These are phyloP conservation scores for Akanthomyces uredinophilus DNA, from an alignment of 2,329 filamentous ascomycete species.

Conservation along the genomic window DNA sequence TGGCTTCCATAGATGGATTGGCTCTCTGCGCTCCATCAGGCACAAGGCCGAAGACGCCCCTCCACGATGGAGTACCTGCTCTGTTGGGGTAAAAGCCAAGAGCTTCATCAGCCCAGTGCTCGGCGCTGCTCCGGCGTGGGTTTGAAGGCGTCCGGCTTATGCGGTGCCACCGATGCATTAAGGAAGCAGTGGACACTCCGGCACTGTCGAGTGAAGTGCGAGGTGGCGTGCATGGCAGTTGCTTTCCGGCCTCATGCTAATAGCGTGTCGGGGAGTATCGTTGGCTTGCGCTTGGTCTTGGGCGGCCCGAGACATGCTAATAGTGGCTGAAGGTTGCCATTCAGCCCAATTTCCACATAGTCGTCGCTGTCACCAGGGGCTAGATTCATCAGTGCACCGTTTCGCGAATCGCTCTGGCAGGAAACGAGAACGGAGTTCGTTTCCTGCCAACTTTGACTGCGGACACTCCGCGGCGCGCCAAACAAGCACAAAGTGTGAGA, in stretches of 20 bases:
- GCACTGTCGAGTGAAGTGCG: background rate
- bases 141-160: background rate
- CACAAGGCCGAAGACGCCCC: background rate
- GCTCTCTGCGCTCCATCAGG: background rate
- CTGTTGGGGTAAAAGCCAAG: background rate
- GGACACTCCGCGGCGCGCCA: background rate
- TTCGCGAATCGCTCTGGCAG: background rate
- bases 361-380: background rate
- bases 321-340: background rate
- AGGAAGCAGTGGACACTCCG: background rate
- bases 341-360: background rate
- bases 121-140: constrained; percentile 10
- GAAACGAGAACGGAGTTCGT: background rate
- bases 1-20: background rate
- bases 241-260: background rate
- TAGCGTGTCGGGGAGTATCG: background rate
- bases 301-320: background rate
- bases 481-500: background rate
- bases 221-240: background rate
- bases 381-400: background rate
- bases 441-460: background rate
- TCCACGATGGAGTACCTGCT: background rate
- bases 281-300: background rate
- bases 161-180: background rate
- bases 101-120: background rate